Conservation (phyloP, 495 filamentous ascomycete species). For the Platismatia glauca region DNA sequence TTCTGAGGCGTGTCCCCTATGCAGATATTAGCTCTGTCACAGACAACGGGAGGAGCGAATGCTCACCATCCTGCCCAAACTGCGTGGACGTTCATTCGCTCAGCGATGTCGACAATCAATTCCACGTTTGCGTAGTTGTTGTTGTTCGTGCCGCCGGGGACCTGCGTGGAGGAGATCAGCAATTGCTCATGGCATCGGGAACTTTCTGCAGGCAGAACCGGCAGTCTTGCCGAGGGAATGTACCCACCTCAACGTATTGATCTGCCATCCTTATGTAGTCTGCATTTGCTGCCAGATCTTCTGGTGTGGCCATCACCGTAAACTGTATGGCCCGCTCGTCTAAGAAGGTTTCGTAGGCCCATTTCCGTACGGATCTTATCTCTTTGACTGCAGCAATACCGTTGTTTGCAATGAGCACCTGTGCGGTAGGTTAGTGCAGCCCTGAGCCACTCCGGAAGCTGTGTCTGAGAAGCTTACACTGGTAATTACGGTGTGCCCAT, state of each 20-base stretch:
- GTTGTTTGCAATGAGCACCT: constrained; percentile 99
- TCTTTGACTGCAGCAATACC: constrained; percentile 99
- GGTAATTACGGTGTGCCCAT: constrained; percentile 95
- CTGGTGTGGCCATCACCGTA: constrained; percentile 99
- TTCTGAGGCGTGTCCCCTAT: constrained; percentile 94
- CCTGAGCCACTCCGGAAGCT: neutral
- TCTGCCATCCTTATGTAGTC: constrained; percentile 99
- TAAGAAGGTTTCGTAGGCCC: constrained; percentile 98
- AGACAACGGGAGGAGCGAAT: neutral
- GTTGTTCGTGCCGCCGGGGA: constrained; percentile 98
- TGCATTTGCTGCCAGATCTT: constrained; percentile 93
- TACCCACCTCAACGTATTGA: constrained; percentile 86
- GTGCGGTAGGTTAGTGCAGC: constrained; percentile 4
- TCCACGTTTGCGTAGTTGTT: constrained; percentile 99
- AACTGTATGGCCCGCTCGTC: constrained; percentile 98
- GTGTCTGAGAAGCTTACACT: constrained; percentile 53
- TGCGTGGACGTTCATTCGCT: constrained; percentile 95
- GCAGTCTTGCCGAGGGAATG: neutral
- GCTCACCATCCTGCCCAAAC: constrained; percentile 97
- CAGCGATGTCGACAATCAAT: constrained; percentile 97
- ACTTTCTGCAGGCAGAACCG: neutral
- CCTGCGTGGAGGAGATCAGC: constrained; percentile 30
- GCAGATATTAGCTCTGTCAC: constrained; percentile 10
- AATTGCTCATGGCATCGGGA: neutral
- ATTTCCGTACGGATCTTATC: constrained; percentile 97